Evolutionary conservation across 1,284 basidiomycete species (phyloP), one percentile per base, ranked within the genome.

Genomic region (Apiotrichum gracile): DNA sequence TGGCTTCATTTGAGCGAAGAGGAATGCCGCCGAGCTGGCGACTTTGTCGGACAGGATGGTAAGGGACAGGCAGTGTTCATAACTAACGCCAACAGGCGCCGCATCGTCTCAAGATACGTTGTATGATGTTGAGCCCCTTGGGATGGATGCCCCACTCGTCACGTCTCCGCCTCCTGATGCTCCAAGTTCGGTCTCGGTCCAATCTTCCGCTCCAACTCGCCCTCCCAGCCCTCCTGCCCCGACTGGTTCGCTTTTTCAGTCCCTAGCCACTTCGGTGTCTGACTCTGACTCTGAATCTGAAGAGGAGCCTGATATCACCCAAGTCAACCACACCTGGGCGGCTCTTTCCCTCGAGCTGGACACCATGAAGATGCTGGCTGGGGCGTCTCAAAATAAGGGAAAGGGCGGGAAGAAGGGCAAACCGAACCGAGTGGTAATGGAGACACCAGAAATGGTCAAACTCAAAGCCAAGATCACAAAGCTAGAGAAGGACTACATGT

Each of bases 401-500:
- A 35, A 73, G 17, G 41, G 41, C 6, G 25, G 25, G 33, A 47
- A 53, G 72, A 76, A 61, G 62, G 65, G 35, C 61, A 76, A 57
- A 72, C 59, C 48, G 24, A 55, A n/a, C 37, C 66, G 52, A 29
- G 65, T 64, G 25, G 63, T 63, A 5, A 54, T 65, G 49, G 78
- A 66, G 63, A 77, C 60, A 49, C 73, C 57, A 62, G 69, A 80
- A 62, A 74, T 81, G 51, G 69, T 74, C 22, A 68, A 67, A 4
- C 70, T 91, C 45, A 81, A 81, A 22, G 74, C 78, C 51, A 81
- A 78, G 39, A 76, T 91, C 27, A 72, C 78, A 27, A 75, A 76
- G 31, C 67, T 86, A 19, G 82, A 83, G 68, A 77, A 78, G 43
- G 82, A 86, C 64, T 89, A 91, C 63, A 80, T 91, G 60, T 92